Evolutionary conservation across 257 asterid genomes (phyloP).

Genomic region (Gardenia jasminoides): DNA sequence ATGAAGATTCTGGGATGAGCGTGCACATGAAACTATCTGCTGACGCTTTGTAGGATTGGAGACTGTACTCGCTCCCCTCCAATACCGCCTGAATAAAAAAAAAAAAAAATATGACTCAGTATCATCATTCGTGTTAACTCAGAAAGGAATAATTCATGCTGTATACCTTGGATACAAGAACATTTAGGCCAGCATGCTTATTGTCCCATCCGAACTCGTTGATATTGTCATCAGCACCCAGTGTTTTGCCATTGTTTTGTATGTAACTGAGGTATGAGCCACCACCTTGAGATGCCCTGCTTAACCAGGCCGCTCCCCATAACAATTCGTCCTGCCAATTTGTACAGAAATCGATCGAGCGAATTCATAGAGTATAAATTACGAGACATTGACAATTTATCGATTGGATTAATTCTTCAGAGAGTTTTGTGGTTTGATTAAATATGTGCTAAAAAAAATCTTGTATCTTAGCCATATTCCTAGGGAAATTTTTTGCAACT

Average conservation of each 20-base stretch:
- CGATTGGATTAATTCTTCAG: not conserved
- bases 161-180: conserved; percentile 78
- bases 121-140: no score
- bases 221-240: conserved; percentile 84
- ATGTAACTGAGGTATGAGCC: conserved; percentile 73
- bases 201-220: conserved; percentile 99
- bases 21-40: conserved; percentile 97
- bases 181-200: conserved; percentile 92
- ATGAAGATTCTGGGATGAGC: conserved; percentile 74
- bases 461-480: not conserved
- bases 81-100: conserved; percentile 81
- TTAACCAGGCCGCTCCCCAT: conserved; percentile 98
- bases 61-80: conserved; percentile 52
- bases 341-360: not conserved
- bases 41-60: conserved; percentile 79
- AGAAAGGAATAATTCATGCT: not conserved
- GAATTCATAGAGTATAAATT: not conserved
- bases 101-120: no score
- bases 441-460: not conserved
- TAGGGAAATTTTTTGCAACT: not conserved
- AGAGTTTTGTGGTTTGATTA: not conserved
- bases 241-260: conserved; percentile 72
- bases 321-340: conserved; percentile 81
- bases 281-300: conserved; percentile 71
- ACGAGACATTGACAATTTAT: not conserved